phyloP scores from a whole-genome alignment of 192 early-diverging fungal species.

The Mortierella hygrophila region DNA sequence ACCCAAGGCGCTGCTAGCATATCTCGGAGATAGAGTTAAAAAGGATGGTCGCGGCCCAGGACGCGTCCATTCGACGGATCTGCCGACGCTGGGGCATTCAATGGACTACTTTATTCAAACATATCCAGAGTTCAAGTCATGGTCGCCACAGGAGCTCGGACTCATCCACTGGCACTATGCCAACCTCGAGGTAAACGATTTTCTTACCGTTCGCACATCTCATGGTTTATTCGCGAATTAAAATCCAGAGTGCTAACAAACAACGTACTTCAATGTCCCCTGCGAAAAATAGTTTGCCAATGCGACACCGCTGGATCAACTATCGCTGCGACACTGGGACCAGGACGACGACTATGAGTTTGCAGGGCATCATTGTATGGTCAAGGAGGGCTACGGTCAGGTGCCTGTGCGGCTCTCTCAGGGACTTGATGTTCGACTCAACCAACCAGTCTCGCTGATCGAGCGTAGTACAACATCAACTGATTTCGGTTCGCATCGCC shows the following conservation, averaged over 20 bases:
- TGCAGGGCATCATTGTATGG: constrained; percentile 48
- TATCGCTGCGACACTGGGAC: constrained; percentile 57
- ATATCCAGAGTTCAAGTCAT: constrained; percentile 45
- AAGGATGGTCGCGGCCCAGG: constrained; percentile 14
- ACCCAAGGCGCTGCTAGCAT: constrained; percentile 2
- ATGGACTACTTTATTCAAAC: constrained; percentile 60
- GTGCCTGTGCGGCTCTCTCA: constrained; percentile 46
- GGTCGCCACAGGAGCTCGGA: constrained; percentile 45
- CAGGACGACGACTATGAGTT: constrained; percentile 63
- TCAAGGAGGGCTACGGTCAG: constrained; percentile 54
- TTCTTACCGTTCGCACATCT: not conserved
- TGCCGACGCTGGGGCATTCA: constrained; percentile 57
- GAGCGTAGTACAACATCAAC: not conserved
- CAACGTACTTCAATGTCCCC: not conserved
- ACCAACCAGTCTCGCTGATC: constrained; percentile 39
- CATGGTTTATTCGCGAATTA: not conserved
- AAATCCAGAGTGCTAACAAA: not conserved
- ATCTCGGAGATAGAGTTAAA: constrained; percentile 8
- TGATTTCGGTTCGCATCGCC: not conserved
- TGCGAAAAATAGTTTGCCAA: constrained; percentile 56
- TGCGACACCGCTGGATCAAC: constrained; percentile 49
- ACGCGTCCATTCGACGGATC: constrained; percentile 5
- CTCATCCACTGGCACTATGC: constrained; percentile 64
- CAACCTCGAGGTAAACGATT: constrained; percentile 49
- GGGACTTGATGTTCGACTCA: constrained; percentile 51